Evolutionary conservation across 2,329 filamentous ascomycete species (phyloP).

Genomic region (Coniella lustricola): DNA sequence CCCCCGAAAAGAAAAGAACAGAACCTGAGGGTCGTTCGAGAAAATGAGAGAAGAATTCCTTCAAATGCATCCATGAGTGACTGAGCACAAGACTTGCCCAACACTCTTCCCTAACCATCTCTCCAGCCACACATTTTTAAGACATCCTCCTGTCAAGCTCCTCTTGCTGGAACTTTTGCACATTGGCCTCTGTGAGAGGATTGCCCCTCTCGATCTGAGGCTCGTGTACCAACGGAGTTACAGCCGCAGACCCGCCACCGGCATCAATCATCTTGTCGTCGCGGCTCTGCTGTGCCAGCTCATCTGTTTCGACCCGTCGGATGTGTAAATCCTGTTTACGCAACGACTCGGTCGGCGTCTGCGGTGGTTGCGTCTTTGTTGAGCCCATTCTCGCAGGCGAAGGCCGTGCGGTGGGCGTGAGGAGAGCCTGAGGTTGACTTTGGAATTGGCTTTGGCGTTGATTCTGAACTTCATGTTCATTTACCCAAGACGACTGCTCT

Average conservation of each 20-base stretch:
- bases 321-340: slow-evolving; percentile 4
- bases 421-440: no score
- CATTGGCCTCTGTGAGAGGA: slow-evolving; percentile 22
- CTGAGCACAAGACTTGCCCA: no score
- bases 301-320: slow-evolving; percentile 17
- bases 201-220: slow-evolving; percentile 15
- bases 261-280: slow-evolving; percentile 24
- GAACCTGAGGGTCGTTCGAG: no score
- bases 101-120: no score
- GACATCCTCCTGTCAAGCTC: slow-evolving; percentile 8
- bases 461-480: not conserved
- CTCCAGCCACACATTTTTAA: no score
- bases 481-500: not conserved
- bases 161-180: slow-evolving; percentile 20
- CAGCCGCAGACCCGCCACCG: slow-evolving; percentile 2
- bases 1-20: no score
- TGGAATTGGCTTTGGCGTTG: slow-evolving; percentile 7
- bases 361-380: not conserved
- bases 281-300: slow-evolving; percentile 20
- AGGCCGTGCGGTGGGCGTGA: not conserved
- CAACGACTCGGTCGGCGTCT: not conserved
- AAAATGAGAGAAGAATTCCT: no score
- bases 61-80: no score
- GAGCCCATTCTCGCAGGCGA: not conserved
- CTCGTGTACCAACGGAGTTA: slow-evolving; percentile 14